phyloP scores from a whole-genome alignment of 2,329 filamentous ascomycete species.

The Trichoderma brevicompactum region DNA sequence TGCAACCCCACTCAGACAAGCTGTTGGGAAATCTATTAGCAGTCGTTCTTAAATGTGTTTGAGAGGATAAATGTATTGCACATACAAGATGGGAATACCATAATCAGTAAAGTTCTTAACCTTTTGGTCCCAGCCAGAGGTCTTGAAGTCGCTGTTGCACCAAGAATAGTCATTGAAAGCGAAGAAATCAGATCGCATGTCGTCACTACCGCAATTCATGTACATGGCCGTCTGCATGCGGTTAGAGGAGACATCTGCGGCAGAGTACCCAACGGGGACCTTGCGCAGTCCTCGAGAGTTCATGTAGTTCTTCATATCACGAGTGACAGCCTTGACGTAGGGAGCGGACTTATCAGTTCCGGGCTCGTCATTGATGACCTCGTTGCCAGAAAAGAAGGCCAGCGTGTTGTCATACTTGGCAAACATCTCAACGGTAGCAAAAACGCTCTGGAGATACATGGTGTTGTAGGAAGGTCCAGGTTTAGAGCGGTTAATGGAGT shows the following conservation, averaged over 20 bases:
- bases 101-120: conserved; percentile 86
- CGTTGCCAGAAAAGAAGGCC: conserved; percentile 82
- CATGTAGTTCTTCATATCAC: conserved; percentile 76
- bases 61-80: neutral
- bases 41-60: neutral
- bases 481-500: conserved; percentile 79
- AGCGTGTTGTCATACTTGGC: conserved; percentile 83
- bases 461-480: conserved; percentile 86
- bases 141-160: conserved; percentile 73
- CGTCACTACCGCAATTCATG: conserved; percentile 90
- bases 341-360: conserved; percentile 68
- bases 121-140: conserved; percentile 84
- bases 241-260: conserved; percentile 82
- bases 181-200: conserved; percentile 85
- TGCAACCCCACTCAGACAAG: conserved; percentile 95
- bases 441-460: conserved; percentile 80
- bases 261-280: conserved; percentile 76
- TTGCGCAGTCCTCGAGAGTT: conserved; percentile 62
- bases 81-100: conserved; percentile 79
- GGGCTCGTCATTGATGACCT: conserved; percentile 72
- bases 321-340: conserved; percentile 78
- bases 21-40: conserved; percentile 35
- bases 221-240: conserved; percentile 85
- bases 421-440: conserved; percentile 86
- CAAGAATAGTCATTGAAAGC: conserved; percentile 90